Evolutionary conservation across 306 rosid genomes (phyloP).

Genomic region (Dryas octopetala): DNA sequence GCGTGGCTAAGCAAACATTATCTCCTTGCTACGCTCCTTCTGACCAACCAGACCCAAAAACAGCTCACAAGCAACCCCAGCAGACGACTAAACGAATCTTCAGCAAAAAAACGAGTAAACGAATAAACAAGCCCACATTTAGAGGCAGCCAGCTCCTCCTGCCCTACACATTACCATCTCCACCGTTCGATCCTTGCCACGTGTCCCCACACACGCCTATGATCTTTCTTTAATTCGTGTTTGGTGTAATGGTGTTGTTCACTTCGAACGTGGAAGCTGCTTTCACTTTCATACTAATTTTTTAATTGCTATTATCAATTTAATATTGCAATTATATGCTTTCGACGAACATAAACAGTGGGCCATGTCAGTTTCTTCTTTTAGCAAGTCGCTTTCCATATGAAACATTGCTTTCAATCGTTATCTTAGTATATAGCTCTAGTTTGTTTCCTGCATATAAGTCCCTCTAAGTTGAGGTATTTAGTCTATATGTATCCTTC

Average conservation of each 20-base stretch:
- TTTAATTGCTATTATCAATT: background rate
- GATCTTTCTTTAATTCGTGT: background rate
- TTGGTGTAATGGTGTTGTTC: background rate
- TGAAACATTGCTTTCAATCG: constrained; percentile 15
- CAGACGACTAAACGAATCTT: background rate
- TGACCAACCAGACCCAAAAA: background rate
- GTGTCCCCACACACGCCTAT: background rate
- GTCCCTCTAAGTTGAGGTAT: background rate
- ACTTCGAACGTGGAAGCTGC: constrained; percentile 22
- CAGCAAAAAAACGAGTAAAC: background rate
- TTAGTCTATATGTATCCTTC: background rate
- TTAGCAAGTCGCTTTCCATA: background rate
- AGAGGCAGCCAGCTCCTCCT: constrained; percentile 14
- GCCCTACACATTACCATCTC: background rate
- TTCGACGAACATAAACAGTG: background rate
- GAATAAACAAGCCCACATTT: background rate
- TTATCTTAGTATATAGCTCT: background rate
- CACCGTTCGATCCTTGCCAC: constrained; percentile 20
- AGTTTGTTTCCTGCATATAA: background rate
- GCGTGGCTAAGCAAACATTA: background rate
- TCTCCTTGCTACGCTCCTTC: background rate
- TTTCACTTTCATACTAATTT: background rate
- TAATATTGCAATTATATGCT: background rate
- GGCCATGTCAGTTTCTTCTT: background rate
- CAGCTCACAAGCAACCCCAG: background rate